A percentile compares a stretch with the other conserved stretches of the same genome.
Evolutionary conservation across 306 rosid genomes (phyloP).

Genomic region (Geum urbanum): DNA sequence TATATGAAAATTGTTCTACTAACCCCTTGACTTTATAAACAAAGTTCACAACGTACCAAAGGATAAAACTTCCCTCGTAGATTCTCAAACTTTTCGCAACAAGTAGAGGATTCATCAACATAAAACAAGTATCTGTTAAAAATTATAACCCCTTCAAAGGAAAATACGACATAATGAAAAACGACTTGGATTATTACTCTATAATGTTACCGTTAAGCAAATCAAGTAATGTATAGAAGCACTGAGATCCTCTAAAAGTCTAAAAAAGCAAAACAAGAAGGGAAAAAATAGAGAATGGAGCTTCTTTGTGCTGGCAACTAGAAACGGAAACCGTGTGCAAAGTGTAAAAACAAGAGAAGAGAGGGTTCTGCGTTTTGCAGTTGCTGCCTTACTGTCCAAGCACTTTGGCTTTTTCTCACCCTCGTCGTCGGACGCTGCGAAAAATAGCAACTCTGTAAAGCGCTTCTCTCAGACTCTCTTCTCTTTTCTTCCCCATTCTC

Average conservation of each 20-base stretch:
- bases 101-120: neutral
- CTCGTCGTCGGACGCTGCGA: constrained; percentile 30
- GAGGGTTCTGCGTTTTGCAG: neutral
- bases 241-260: neutral
- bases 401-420: constrained; percentile 27
- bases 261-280: neutral
- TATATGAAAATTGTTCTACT: neutral
- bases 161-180: neutral
- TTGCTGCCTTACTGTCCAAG: constrained; percentile 41
- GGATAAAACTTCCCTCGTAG: neutral
- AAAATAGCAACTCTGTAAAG: constrained; percentile 11
- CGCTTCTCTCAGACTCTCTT: neutral
- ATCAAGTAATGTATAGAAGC: neutral
- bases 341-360: neutral
- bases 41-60: neutral
- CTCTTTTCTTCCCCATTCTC: neutral
- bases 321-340: constrained; percentile 9
- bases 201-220: no score
- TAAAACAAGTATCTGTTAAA: neutral
- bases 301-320: neutral
- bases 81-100: neutral
- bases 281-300: neutral
- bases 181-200: no score
- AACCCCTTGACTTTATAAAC: neutral
- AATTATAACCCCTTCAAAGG: fast-evolving